These are phyloP conservation scores for Chrysosporium queenslandicum DNA, from an alignment of 2,329 filamentous ascomycete genomes.

Conservation along the genomic window DNA sequence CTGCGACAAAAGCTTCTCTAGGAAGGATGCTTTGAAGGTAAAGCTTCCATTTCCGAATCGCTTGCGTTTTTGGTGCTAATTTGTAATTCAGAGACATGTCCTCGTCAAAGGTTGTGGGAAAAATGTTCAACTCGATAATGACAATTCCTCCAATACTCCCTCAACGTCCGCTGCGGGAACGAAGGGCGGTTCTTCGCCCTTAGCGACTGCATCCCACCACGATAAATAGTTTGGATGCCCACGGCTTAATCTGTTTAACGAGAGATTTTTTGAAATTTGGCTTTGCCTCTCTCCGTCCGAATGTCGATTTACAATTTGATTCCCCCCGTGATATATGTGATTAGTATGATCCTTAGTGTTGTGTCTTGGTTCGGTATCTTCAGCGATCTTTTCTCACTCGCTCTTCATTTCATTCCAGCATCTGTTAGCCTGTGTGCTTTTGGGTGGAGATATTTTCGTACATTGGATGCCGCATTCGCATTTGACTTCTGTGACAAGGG, in stretches of 20 bases:
- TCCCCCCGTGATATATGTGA: not conserved
- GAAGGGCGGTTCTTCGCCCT: not conserved
- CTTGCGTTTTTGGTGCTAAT: conserved; percentile 14
- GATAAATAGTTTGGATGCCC: not conserved
- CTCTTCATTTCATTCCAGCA: not conserved
- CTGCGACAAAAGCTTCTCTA: conserved; percentile 93
- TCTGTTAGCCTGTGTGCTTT: not conserved
- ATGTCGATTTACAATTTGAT: not conserved
- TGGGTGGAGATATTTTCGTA: not conserved
- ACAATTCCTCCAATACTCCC: not conserved
- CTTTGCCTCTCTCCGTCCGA: not conserved
- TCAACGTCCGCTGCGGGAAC: not conserved
- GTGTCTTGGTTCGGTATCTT: not conserved
- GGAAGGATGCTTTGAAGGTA: conserved; percentile 96
- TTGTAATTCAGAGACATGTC: conserved; percentile 45
- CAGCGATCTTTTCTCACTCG: not conserved
- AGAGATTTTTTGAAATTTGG: not conserved
- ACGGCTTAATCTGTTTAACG: not conserved
- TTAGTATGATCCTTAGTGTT: not conserved
- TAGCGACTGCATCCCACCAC: not conserved
- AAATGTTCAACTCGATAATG: conserved; percentile 15
- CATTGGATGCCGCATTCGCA: not conserved
- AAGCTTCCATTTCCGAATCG: conserved; percentile 21
- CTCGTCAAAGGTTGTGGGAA: conserved; percentile 56
- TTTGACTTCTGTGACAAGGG: not conserved